phyloP scores from a whole-genome alignment of 2,329 filamentous ascomycete species.

The Aspergillus melleus region DNA sequence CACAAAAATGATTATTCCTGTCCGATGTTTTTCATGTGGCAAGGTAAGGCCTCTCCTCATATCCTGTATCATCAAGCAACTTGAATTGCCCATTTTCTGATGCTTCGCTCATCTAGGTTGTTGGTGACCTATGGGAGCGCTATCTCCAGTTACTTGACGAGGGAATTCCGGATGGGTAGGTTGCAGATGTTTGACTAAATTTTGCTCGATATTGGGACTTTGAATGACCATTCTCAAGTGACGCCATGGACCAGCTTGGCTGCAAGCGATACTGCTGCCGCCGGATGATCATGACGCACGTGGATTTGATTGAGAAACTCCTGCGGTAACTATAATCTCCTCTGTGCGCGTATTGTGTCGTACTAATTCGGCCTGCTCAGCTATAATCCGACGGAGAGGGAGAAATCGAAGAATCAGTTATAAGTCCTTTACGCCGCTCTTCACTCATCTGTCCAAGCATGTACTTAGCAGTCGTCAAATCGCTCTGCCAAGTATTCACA shows the following conservation, averaged over 20 bases:
- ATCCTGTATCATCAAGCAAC: background rate
- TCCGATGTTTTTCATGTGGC: slow-evolving; percentile 98
- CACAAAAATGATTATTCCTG: slow-evolving; percentile 85
- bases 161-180: slow-evolving; percentile 71
- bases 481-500: background rate
- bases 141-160: slow-evolving; percentile 88
- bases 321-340: slow-evolving; percentile 66
- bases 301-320: slow-evolving; percentile 97
- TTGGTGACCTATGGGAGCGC: slow-evolving; percentile 94
- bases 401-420: background rate
- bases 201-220: background rate
- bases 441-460: background rate
- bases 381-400: slow-evolving; percentile 34
- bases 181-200: slow-evolving; percentile 11
- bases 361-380: slow-evolving; percentile 15
- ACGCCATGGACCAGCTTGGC: slow-evolving; percentile 93
- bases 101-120: slow-evolving; percentile 63
- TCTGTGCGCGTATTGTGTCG: background rate
- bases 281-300: slow-evolving; percentile 99
- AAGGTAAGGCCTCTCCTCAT: slow-evolving; percentile 64
- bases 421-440: background rate
- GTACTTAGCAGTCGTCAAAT: background rate
- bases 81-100: slow-evolving; percentile 5
- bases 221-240: slow-evolving; percentile 54
- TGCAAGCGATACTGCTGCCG: slow-evolving; percentile 97